phyloP scores from a whole-genome alignment of 768 basidiomycete species.

The Mycena metata region DNA sequence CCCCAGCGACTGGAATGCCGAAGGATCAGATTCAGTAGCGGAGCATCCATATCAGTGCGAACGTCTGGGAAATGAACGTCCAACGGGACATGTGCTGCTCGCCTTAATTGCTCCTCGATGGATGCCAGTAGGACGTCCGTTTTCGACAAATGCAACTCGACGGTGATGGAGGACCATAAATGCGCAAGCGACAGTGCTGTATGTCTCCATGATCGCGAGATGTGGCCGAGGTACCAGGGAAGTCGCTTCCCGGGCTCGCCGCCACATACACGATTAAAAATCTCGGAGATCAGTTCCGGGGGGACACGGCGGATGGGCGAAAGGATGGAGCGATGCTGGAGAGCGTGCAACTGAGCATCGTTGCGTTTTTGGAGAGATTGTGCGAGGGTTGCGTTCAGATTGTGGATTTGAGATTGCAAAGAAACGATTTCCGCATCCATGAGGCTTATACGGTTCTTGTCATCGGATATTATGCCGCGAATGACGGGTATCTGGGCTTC shows the following conservation, averaged over 20 bases:
- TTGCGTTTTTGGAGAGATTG: conserved; percentile 5
- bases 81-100: background rate
- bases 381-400: background rate
- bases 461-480: conserved; percentile 10
- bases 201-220: conserved; percentile 13
- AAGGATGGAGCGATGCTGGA: background rate
- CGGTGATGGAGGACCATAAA: conserved; percentile 2
- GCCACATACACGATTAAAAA: background rate
- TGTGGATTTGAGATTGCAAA: conserved; percentile 1
- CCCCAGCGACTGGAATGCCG: conserved; percentile 3
- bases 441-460: background rate
- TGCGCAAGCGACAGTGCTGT: background rate
- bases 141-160: background rate
- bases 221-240: conserved; percentile 12
- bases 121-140: background rate
- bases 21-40: conserved; percentile 2
- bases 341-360: background rate
- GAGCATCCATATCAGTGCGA: background rate
- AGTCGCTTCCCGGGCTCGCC: background rate
- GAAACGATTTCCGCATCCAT: background rate
- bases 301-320: background rate
- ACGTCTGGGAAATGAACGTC: conserved; percentile 8
- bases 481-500: conserved; percentile 1
- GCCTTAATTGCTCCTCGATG: conserved; percentile 3
- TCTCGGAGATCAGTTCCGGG: conserved; percentile 13